Evolutionary conservation across 2,329 filamentous ascomycete species (phyloP).

Genomic region (Zasmidium citrigriseum): DNA sequence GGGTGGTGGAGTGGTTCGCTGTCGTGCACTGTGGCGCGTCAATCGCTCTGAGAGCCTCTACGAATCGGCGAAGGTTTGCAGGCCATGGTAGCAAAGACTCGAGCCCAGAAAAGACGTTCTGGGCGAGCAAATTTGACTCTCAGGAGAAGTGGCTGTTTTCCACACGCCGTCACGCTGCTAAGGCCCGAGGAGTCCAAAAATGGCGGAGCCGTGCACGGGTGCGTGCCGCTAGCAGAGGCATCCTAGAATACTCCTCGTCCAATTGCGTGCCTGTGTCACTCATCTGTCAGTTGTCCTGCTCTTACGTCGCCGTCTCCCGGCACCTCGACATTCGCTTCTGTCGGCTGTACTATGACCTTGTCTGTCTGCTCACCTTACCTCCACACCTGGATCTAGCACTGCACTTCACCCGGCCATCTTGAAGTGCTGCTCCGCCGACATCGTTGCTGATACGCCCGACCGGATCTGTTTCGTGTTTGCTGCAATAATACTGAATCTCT

Average conservation of each 20-base stretch:
- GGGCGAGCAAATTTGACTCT: slow-evolving; percentile 4
- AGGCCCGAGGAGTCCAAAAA: slow-evolving; percentile 9
- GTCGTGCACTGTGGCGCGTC: slow-evolving; percentile 11
- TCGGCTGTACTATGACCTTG: slow-evolving; percentile 10
- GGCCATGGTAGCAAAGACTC: slow-evolving; percentile 2
- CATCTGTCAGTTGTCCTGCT: slow-evolving; percentile 17
- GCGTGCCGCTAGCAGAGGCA: slow-evolving; percentile 15
- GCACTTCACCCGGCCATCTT: slow-evolving; percentile 6
- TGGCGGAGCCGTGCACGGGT: slow-evolving; percentile 14
- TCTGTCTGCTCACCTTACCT: slow-evolving; percentile 7
- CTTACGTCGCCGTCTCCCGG: slow-evolving; percentile 12
- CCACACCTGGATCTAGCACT: slow-evolving; percentile 10
- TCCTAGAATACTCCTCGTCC: slow-evolving; percentile 15
- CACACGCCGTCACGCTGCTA: neutral
- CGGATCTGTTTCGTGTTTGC: neutral
- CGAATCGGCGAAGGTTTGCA: slow-evolving; percentile 12
- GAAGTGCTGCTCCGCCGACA: neutral
- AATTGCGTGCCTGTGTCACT: slow-evolving; percentile 11
- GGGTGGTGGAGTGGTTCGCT: neutral
- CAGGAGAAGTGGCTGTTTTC: neutral
- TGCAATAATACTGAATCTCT: slow-evolving; percentile 1
- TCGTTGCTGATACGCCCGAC: neutral
- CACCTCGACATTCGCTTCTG: slow-evolving; percentile 14
- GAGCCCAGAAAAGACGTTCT: slow-evolving; percentile 5
- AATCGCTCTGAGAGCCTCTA: slow-evolving; percentile 6